Evolutionary conservation across 345 rosid species (phyloP), one percentile per base, ranked within the genome.

Genomic region (Sisymbrium altissimum): DNA sequence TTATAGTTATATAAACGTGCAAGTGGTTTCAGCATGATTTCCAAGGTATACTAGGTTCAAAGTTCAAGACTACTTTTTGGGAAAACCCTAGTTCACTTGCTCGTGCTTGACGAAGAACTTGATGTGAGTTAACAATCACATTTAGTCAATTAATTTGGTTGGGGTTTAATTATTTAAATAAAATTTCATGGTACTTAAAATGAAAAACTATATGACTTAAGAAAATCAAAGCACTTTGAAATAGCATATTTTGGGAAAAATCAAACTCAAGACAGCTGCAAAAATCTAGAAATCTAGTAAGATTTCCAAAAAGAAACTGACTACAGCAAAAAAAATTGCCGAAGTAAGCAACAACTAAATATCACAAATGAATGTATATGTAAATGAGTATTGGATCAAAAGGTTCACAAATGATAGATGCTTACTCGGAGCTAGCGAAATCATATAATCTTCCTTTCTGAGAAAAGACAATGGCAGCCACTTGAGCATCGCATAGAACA

Each of bases 401-500:
- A 32, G 56, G n/a, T 56, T 44, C 0, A 36, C 6, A 70, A 45
- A 70, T 35, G 74, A 35, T 11, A 59, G 17, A 70, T 46, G 55
- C 82, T 17, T 80, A 85, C 85, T 68, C 77, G 18, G 82, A 71
- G 74, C 87, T 84, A 29, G 87, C 18, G 65, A 80, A 86, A 44
- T 86, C 82, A 21, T 59, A 66, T 39, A 80, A 64, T 49, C 67
- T 80, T 79, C 89, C 87, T 7, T 45, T 79, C 61, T 80, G 87
- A 5, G 87, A 84, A 59, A 84, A 86, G 72, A 82, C 57, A 45
- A 84, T 72, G 21, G 74, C 78, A 0, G 86, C 84, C 44, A 86
- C 82, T 78, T 86, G 86, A 12, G 83, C 89, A 52, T 52, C 57
- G 15, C 57, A 52, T 52, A 52, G 57, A 52, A 52, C 82, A 5